Conservation (phyloP, 2,329 filamentous ascomycete genomes). For the Neophaeococcomyces mojaviensis region DNA sequence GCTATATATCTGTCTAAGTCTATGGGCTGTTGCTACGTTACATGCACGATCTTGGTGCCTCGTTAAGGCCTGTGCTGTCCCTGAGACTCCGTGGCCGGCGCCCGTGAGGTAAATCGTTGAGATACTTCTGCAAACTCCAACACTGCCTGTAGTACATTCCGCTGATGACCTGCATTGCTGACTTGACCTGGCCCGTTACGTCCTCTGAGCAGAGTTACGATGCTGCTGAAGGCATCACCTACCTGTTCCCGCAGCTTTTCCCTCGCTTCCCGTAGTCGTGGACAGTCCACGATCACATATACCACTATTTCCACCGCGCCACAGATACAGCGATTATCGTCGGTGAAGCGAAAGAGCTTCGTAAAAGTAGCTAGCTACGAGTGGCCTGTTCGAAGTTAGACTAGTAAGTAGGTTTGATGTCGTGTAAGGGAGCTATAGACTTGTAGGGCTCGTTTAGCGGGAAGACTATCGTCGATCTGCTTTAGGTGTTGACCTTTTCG, state of each 20-base stretch:
- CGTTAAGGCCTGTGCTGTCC: constrained; percentile 4
- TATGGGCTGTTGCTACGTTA: neutral
- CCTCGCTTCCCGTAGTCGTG: constrained; percentile 16
- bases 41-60: constrained; percentile 12
- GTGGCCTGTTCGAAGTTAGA: constrained; percentile 20
- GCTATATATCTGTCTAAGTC: neutral
- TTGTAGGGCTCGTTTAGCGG: constrained; percentile 8
- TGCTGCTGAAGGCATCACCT: constrained; percentile 19
- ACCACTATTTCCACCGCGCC: constrained; percentile 20
- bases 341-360: constrained; percentile 9
- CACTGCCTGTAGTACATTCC: constrained; percentile 11
- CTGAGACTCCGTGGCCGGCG: constrained; percentile 7
- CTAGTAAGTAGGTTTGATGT: constrained; percentile 19
- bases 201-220: constrained; percentile 23
- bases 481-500: constrained; percentile 9
- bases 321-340: constrained; percentile 17
- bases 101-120: constrained; percentile 13
- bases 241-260: constrained; percentile 15
- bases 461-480: constrained; percentile 9
- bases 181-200: constrained; percentile 14
- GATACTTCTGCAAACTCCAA: constrained; percentile 15
- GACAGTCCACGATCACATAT: constrained; percentile 21
- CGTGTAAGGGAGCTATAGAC: constrained; percentile 17
- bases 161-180: constrained; percentile 6
- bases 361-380: constrained; percentile 19